Base-by-base conservation (phyloP, 805 yeast genomes). In the Lipomyces yamanashiensis region DNA sequence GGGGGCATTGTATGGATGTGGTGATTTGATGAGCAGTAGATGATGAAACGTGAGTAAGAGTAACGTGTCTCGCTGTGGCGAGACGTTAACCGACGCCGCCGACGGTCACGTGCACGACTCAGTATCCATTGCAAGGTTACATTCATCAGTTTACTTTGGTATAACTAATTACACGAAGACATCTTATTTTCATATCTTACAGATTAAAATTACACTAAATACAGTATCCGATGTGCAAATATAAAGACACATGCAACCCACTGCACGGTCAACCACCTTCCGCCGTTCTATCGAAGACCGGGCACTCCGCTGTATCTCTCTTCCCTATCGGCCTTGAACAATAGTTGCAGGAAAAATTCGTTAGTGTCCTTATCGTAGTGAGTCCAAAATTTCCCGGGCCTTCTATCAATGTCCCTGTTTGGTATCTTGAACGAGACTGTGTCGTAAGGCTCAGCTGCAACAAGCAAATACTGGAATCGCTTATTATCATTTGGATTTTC, bases 401-500 rank as follows among this genome's bases (percentile, higher is more conserved):
- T 56, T 47, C 69, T 67, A 64, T 82, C 85, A 13, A 85, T 78
- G 28, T 85, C 84, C 21, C 72, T 78, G 15, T 85, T 80, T 1
- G 96, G 96, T 12, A 95, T 80, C 63, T 90, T 87, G 62, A 93
- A 78, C 1, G 88, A 89, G 9, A 91, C 79, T 63, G 87, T 90
- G 65, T 91, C 93, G 74, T 90, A 95, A 1, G 98, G 98, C 73
- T 91, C 97, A 2, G 88, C 95, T n/a, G 92, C 86, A 0, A 92
- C 76, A 10, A 92, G 86, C 67, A 95, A 71, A 73, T 87, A 92
- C 75, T 89, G 96, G 75, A 73, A 85, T 9, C 79, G 77, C 45
- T 78, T 75, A 56, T 79, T 77, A 0, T 71, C 71, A 33, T 80
- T 78, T 39, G 81, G 78, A 57, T 84, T 84, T 70, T 82, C 84